Evolutionary conservation across 2,329 filamentous ascomycete genomes (phyloP).

Genomic region (Trichoderma sp.): DNA sequence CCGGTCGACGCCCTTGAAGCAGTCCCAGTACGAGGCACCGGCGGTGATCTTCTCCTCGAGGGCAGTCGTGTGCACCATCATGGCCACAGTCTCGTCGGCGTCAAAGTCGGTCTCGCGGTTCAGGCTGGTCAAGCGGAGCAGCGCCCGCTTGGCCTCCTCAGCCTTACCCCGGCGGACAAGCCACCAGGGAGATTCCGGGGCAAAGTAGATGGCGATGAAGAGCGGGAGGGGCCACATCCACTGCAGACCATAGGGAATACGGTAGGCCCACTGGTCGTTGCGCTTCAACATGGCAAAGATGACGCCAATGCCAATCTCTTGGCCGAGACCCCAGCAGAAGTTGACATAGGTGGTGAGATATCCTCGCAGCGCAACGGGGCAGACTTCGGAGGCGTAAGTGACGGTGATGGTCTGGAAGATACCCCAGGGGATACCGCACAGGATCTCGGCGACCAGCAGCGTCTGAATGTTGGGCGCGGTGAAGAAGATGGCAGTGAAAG

Average conservation of each 20-base stretch:
- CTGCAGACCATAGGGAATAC: constrained; percentile 70
- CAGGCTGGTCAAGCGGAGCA: constrained; percentile 63
- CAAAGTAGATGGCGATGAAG: constrained; percentile 63
- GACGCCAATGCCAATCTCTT: constrained; percentile 71
- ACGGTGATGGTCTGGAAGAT: constrained; percentile 59
- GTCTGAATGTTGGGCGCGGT: constrained; percentile 59
- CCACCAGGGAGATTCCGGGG: constrained; percentile 73
- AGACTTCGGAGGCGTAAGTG: constrained; percentile 70
- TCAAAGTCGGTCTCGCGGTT: constrained; percentile 70
- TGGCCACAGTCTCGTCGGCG: constrained; percentile 79
- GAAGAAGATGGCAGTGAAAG: constrained; percentile 64
- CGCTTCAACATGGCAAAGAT: constrained; percentile 66
- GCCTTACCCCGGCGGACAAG: constrained; percentile 65
- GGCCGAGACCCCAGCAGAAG: constrained; percentile 75
- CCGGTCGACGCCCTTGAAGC: constrained; percentile 75
- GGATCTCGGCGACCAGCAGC: constrained; percentile 59
- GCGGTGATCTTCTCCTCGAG: constrained; percentile 73
- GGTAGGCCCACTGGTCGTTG: constrained; percentile 66
- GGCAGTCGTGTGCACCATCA: constrained; percentile 89
- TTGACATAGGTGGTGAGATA: constrained; percentile 74
- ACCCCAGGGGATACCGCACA: constrained; percentile 63
- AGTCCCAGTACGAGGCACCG: constrained; percentile 75
- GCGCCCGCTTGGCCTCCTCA: constrained; percentile 63
- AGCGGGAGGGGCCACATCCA: constrained; percentile 76
- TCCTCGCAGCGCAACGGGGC: constrained; percentile 67